Evolutionary conservation across 2,329 filamentous ascomycete genomes (phyloP).

Genomic region (Emericellopsis cladophorae): DNA sequence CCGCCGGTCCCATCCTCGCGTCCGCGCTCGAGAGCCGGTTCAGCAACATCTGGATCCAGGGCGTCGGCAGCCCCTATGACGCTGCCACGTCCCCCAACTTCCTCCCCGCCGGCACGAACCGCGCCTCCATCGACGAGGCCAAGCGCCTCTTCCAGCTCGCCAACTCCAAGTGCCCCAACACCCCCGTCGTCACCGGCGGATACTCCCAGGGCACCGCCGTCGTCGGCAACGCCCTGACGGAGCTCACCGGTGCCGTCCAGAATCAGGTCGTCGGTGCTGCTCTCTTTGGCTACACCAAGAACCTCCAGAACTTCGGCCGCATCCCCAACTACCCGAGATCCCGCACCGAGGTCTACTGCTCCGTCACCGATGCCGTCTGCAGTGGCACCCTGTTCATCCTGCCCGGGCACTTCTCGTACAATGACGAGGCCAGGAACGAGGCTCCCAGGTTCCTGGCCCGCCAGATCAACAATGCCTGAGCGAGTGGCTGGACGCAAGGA

Average conservation of each 20-base stretch:
- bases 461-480: constrained; percentile 12
- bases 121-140: constrained; percentile 24
- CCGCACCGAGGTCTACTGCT: constrained; percentile 24
- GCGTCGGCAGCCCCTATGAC: constrained; percentile 25
- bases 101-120: constrained; percentile 21
- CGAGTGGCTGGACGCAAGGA: background rate
- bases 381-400: constrained; percentile 20
- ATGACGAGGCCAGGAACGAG: constrained; percentile 5
- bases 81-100: constrained; percentile 21
- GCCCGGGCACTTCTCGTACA: constrained; percentile 18
- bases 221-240: constrained; percentile 22
- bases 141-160: constrained; percentile 24
- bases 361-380: constrained; percentile 20
- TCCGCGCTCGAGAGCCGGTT: constrained; percentile 13
- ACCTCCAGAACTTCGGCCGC: constrained; percentile 23
- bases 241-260: constrained; percentile 14
- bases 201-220: constrained; percentile 29
- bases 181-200: constrained; percentile 27
- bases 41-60: constrained; percentile 26
- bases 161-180: constrained; percentile 26
- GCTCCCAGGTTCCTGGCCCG: constrained; percentile 12
- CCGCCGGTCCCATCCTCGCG: constrained; percentile 15
- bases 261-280: constrained; percentile 22
- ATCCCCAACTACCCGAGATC: constrained; percentile 24
- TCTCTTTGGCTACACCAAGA: constrained; percentile 29